Evolutionary conservation across 2,329 filamentous ascomycete species (phyloP).

Genomic region (Ceratocystis colombiana): DNA sequence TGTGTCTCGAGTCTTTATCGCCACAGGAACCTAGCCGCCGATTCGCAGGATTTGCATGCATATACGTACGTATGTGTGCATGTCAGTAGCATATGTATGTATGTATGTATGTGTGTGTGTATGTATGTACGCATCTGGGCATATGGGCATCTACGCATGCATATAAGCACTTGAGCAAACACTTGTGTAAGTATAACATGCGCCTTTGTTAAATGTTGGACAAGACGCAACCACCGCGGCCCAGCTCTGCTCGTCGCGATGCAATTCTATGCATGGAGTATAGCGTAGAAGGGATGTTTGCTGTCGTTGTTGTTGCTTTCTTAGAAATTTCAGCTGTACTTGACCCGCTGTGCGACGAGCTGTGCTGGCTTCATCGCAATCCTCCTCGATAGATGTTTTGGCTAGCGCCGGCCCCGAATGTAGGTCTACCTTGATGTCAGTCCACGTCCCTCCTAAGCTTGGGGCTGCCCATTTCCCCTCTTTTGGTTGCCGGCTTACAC

Average conservation of each 20-base stretch:
- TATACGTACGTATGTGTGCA: not conserved
- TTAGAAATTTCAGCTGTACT: not conserved
- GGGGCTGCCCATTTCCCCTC: not conserved
- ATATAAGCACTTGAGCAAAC: not conserved
- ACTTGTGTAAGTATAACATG: not conserved
- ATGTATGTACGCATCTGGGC: not conserved
- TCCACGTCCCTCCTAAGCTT: not conserved
- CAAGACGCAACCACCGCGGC: not conserved
- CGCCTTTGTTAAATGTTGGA: not conserved
- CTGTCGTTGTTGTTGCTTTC: not conserved
- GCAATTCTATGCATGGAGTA: not conserved
- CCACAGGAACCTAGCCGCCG: slow-evolving; percentile 1
- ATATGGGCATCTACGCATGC: not conserved
- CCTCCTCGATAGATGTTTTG: not conserved
- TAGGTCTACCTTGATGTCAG: not conserved
- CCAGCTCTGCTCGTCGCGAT: not conserved
- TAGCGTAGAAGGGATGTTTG: not conserved
- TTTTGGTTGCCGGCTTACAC: not conserved
- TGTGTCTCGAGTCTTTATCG: not conserved
- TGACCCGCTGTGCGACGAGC: not conserved
- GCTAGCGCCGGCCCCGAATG: not conserved
- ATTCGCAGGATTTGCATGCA: not conserved
- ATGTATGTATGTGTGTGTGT: not conserved
- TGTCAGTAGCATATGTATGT: not conserved
- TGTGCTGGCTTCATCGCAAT: not conserved